Evolutionary conservation across 306 rosid species (phyloP), one percentile per base, ranked within the genome.

Genomic region (Leucaena leucocephala): DNA sequence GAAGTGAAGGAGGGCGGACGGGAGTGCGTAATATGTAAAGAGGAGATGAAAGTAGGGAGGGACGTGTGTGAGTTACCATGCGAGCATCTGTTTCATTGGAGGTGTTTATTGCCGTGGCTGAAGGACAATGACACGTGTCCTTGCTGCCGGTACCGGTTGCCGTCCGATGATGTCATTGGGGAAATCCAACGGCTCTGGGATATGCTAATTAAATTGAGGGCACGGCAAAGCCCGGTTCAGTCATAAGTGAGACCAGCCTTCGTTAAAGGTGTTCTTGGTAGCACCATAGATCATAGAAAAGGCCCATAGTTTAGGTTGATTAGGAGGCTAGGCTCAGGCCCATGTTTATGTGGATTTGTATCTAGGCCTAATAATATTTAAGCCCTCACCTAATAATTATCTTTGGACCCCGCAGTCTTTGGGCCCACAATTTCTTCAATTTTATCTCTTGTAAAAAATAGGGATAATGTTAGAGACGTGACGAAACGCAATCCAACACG

Each of bases 101-200:
- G 78, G 76, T 94, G 98, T 58, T 80, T 94, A 40, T 78, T 94
- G 71, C 92, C 92, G 1, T 94, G 98, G 98, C 77, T 94, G 15
- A 86, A 85, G 65, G 88, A 85, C 85, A 91, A 78, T 76, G 91
- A 91, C 95, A 94, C 97, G 71, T 94, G 98, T 77, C 98, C 98
- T 8, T 91, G 89, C 61, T 94, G 98, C 58, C 72, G 98, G 76
- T 87, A 89, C 68, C 74, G 67, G 54, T 84, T 94, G 57, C 98
- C 97, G 55, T 91, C 97, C 0, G 95, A 94, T 80, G 93, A 92
- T 77, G 85, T 88, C 0, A 79, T 80, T 2, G 92, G 82, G 2
- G 97, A 94, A 88, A 92, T 94, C 90, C 91, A 90, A 85, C 94
- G 97, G 85, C 87, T 91, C 34, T 86, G 95, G 97, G 91, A 88